Base-by-base conservation (phyloP, 768 basidiomycete species). In the Mycena vulgaris region DNA sequence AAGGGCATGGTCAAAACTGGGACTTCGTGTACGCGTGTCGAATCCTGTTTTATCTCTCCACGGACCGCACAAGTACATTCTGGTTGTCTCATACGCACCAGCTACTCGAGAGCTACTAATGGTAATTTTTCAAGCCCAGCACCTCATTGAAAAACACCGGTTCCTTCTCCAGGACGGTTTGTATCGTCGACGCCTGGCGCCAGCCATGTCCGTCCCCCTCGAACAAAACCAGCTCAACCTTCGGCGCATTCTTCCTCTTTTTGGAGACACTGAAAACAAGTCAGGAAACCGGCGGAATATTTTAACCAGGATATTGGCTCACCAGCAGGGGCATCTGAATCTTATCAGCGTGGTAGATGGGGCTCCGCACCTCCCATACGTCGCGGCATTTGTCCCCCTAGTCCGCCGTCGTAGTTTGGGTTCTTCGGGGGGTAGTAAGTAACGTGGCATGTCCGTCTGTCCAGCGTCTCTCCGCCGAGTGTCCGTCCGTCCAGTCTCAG, bases 291-390 rank as follows among this genome's bases (percentile, higher is more conserved):
- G 13, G 11, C 39, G 33, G 14, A 16, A 37, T 35, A n/a, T 21
- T 55, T 5, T 28, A 19, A 8, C 21, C 3, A 19, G 4, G 39
- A 16, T 27, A 16, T 3, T 6, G 19, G 74, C 85, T 51, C 48
- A 89, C 89, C 73, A 90, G 74, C 37, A 91, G 79, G 1, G 89
- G 87, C 3, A 82, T 80, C 49, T 79, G 79, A 72, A 92, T 90
- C 69, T 81, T 83, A 28, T 83, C 82, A 1, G 85, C 88, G 55
- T 87, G 83, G 61, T 83, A 79, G 33, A 90, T 75, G 0, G 90
- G 88, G 16, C 88, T 89, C 10, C 90, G 82, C 48, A 84, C 83
- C 14, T 77, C 74, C 75, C 89, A 90, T 47, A 88, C 83, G 17
- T 85, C 76, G 1, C 86, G 85, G 17, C 86, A 74, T 63, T 87